Evolutionary conservation across 257 asterid species (phyloP).

Genomic region (Nicotiana knightiana): DNA sequence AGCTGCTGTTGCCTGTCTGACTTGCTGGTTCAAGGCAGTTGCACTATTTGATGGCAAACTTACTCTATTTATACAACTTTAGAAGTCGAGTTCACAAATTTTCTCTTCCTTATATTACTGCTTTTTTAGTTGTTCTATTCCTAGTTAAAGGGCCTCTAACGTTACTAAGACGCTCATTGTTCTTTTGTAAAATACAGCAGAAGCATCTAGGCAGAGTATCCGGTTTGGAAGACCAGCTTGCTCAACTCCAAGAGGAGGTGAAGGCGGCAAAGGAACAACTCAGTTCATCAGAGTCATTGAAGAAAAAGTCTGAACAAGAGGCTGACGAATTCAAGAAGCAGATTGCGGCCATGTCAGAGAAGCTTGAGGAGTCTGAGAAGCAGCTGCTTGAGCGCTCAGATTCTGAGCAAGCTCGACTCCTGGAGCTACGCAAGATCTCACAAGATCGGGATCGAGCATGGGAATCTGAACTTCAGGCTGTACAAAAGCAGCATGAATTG

Average conservation of each 20-base stretch:
- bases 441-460: constrained; percentile 74
- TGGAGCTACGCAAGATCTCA: constrained; percentile 67
- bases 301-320: constrained; percentile 56
- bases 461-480: constrained; percentile 76
- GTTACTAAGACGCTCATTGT: background rate
- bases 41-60: background rate
- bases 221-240: constrained; percentile 60
- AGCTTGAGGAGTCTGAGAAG: constrained; percentile 55
- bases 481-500: constrained; percentile 62
- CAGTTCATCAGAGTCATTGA: constrained; percentile 60
- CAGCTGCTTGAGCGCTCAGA: constrained; percentile 61
- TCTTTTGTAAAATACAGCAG: constrained; percentile 34
- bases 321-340: constrained; percentile 65
- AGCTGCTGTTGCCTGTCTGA: background rate
- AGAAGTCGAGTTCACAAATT: background rate
- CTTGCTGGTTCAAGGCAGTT: background rate
- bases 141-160: background rate
- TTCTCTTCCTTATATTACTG: background rate
- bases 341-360: constrained; percentile 44
- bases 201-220: constrained; percentile 39
- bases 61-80: background rate
- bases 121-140: background rate
- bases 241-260: constrained; percentile 70
- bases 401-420: constrained; percentile 64
- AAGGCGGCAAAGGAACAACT: constrained; percentile 63